These are phyloP conservation scores for Cucurbitaria berberidis DNA, from an alignment of 2,329 filamentous ascomycete genomes.

Conservation along the genomic window DNA sequence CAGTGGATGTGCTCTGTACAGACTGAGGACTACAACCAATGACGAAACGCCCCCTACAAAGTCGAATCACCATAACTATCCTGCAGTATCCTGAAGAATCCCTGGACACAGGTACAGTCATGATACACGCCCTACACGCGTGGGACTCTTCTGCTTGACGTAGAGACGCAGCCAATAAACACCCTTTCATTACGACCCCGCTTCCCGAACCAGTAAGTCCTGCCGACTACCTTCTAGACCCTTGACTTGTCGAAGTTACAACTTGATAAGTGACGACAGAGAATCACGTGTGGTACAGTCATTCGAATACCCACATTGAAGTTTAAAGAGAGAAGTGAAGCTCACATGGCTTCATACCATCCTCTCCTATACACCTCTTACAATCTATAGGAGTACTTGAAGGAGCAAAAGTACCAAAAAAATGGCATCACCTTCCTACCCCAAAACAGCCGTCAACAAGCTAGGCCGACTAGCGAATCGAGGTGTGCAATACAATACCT, in stretches of 20 bases:
- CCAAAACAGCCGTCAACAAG: constrained; percentile 37
- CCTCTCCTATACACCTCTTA: no score
- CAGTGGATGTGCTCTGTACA: neutral
- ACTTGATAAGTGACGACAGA: neutral
- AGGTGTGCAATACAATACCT: constrained; percentile 20
- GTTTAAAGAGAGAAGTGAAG: neutral
- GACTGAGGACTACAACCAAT: no score
- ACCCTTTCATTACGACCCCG: constrained; percentile 9
- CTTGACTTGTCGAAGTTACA: neutral
- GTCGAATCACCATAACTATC: neutral
- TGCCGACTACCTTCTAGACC: constrained; percentile 4
- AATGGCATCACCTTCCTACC: constrained; percentile 28
- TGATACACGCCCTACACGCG: constrained; percentile 4
- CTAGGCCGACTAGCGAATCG: constrained; percentile 37
- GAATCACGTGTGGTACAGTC: neutral
- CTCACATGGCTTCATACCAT: no score
- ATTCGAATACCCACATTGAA: neutral
- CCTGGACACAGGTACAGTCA: neutral
- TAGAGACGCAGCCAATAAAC: constrained; percentile 4
- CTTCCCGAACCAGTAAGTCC: constrained; percentile 2
- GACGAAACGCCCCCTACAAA: neutral
- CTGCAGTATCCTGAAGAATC: neutral
- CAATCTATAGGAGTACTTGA: neutral
- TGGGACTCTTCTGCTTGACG: neutral
- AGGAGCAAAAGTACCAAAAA: neutral